Evolutionary conservation across 768 basidiomycete species (phyloP), one percentile per base, ranked within the genome.

Genomic region (Tephrocybe sp.): DNA sequence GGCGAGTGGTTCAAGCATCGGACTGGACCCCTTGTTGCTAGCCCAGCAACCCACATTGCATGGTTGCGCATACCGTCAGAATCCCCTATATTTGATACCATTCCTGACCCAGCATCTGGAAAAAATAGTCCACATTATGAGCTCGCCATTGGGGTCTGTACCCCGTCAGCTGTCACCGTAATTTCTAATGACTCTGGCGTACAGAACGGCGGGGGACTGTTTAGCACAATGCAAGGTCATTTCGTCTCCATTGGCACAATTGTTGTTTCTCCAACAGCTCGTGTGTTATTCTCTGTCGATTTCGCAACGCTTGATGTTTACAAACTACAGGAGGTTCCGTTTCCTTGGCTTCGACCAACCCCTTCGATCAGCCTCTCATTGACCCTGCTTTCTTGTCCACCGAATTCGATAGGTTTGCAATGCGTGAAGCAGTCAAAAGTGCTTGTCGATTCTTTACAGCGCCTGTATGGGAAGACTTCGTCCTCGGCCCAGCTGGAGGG

Each of bases 381-480:
- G 56, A 69, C 49, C 63, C 61, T 1, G 58, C 45, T 3, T 43
- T 58, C 31, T 42, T 65, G 9, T 42, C 37, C 0, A 43, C 59
- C 33, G 45, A 54, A 11, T 61, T 61, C 38, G 68, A 67, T 37
- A 23, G 65, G 13, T 47, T 53, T 42, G 57, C 61, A 8, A 61
- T 72, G 62, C 54, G 55, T 4, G 52, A 66, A 40, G 62, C 61
- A 8, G 53, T 71, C 10, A 49, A 61, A 34, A 60, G 50, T 13
- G 62, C 57, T 4, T 22, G 48, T 9, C 51, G 55, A 16, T 69
- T 71, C 47, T 16, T 65, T 10, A 42, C 60, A 4, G 64, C 64
- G 0, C 34, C 58, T 16, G 55, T 60, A 0, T 73, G 65, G 65
- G 38, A 56, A 3, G 62, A 57, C 10, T 70, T 52, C 39, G 49